A percentile compares a stretch with the other conserved stretches of the same genome.
phyloP scores from a whole-genome alignment of 1,284 basidiomycete genomes.

The Ceratobasidium sp. region DNA sequence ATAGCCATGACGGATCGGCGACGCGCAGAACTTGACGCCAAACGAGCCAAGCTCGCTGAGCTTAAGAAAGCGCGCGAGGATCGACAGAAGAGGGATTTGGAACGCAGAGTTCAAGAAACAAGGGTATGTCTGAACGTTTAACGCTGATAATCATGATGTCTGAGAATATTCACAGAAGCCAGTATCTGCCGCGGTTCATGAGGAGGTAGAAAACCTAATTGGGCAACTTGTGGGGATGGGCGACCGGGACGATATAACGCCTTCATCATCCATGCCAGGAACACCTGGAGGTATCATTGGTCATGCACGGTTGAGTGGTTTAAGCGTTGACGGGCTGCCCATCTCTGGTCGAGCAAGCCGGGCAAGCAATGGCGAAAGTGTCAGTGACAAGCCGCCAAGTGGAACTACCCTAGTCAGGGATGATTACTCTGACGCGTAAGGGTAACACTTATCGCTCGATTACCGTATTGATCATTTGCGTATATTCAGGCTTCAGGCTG shows the following conservation, averaged over 20 bases:
- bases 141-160: not conserved
- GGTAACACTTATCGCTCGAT: not conserved
- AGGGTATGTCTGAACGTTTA: not conserved
- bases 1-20: constrained; percentile 55
- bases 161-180: constrained; percentile 11
- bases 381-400: constrained; percentile 19
- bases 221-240: constrained; percentile 58
- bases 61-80: constrained; percentile 75
- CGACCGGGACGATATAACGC: constrained; percentile 61
- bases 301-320: constrained; percentile 51
- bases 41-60: constrained; percentile 86
- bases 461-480: not conserved
- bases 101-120: constrained; percentile 44
- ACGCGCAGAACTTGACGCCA: constrained; percentile 88
- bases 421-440: constrained; percentile 31
- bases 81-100: constrained; percentile 59
- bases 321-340: constrained; percentile 45
- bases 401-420: constrained; percentile 13
- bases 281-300: constrained; percentile 63
- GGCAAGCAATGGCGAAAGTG: constrained; percentile 59
- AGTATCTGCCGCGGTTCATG: constrained; percentile 49
- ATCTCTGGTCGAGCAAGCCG: constrained; percentile 58
- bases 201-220: constrained; percentile 75
- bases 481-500: not conserved
- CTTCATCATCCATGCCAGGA: constrained; percentile 71